Percentiles rank a stretch among this genome's conserved stretches.
Conservation (phyloP, 2,329 filamentous ascomycete genomes). For the Epichloe scottii region DNA sequence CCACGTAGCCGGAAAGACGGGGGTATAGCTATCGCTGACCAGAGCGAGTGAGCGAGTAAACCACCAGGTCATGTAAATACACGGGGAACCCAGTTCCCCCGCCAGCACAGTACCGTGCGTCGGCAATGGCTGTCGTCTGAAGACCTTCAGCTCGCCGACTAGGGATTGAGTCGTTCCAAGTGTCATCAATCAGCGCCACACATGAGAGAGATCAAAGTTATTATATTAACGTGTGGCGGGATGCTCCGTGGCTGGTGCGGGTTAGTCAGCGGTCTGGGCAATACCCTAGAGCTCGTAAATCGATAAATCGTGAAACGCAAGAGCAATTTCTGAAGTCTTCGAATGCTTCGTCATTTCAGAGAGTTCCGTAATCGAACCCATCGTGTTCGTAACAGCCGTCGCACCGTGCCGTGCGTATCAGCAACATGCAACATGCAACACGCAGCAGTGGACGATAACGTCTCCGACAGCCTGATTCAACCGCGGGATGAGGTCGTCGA, state of each 20-base stretch:
- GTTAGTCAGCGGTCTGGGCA: not conserved
- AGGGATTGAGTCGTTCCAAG: not conserved
- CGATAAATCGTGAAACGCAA: not conserved
- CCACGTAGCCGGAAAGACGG: not conserved
- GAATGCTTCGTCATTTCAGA: too few relatives aligned
- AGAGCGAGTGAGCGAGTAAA: not conserved
- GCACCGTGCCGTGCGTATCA: too few relatives aligned
- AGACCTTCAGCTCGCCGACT: not conserved
- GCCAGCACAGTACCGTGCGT: not conserved
- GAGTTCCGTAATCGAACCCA: too few relatives aligned
- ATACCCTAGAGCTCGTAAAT: not conserved
- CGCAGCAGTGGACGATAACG: too few relatives aligned
- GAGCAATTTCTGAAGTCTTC: too few relatives aligned
- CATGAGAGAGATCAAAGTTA: not conserved
- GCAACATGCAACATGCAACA: too few relatives aligned
- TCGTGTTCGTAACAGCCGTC: too few relatives aligned
- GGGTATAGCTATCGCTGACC: not conserved
- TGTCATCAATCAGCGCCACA: slow-evolving; percentile 4
- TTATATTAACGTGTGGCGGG: not conserved
- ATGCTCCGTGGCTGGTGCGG: not conserved
- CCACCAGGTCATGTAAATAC: not conserved
- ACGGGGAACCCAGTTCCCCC: not conserved
- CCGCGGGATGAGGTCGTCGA: too few relatives aligned
- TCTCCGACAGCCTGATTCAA: too few relatives aligned
- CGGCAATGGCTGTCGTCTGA: not conserved